These are phyloP conservation scores for Hanseniaspora hatyaiensis DNA, from an alignment of 805 yeast genomes.

Conservation along the genomic window DNA sequence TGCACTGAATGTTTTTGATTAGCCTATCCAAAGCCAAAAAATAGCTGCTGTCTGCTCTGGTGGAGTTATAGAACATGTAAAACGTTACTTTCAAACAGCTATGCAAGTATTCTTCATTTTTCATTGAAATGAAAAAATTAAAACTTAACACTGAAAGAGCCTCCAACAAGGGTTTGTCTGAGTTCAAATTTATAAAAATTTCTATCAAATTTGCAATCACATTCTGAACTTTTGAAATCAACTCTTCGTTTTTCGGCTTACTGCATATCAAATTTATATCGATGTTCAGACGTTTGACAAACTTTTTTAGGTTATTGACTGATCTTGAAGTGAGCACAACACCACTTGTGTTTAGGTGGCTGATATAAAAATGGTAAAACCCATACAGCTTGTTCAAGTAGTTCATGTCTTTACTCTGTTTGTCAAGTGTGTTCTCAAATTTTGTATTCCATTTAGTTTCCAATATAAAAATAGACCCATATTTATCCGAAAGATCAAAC, in stretches of 20 bases:
- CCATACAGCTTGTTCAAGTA: slow-evolving; percentile 11
- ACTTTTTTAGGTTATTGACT: background rate
- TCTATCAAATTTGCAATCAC: background rate
- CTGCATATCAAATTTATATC: background rate
- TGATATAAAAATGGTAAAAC: slow-evolving; percentile 13
- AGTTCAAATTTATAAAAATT: background rate
- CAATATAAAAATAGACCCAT: slow-evolving; percentile 1
- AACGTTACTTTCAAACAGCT: slow-evolving; percentile 19
- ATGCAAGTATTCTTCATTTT: slow-evolving; percentile 18
- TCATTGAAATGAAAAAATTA: slow-evolving; percentile 22
- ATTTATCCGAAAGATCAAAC: background rate
- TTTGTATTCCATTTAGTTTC: slow-evolving; percentile 10
- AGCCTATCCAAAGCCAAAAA: slow-evolving; percentile 20
- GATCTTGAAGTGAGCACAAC: background rate
- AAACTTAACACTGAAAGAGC: slow-evolving; percentile 25
- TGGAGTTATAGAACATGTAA: slow-evolving; percentile 15
- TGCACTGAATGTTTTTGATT: slow-evolving; percentile 19
- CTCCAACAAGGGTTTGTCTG: slow-evolving; percentile 11
- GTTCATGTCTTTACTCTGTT: background rate
- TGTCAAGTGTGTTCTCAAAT: slow-evolving; percentile 8
- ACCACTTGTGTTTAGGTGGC: slow-evolving; percentile 2
- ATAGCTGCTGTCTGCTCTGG: background rate
- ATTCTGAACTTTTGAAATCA: background rate
- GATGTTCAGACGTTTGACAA: background rate
- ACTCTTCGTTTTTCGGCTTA: background rate